Evolutionary conservation across 352 stramenopile species (phyloP).

Genomic region (Pythium rhizo-oryzae): DNA sequence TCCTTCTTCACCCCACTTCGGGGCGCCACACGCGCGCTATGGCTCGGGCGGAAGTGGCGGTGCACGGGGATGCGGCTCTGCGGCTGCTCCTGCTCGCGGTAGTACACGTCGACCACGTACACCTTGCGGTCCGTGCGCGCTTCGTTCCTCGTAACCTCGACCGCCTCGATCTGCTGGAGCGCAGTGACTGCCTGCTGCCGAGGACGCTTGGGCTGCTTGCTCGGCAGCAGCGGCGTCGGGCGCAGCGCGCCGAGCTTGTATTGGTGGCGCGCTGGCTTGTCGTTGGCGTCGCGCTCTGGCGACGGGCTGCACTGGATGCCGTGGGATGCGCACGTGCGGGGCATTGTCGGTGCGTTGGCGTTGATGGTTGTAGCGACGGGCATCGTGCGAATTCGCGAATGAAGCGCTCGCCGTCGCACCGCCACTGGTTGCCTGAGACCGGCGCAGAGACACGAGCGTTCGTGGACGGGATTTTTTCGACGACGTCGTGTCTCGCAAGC

Average conservation of each 20-base stretch:
- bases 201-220: background rate
- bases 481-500: background rate
- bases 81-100: background rate
- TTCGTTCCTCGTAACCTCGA: background rate
- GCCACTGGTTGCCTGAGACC: too few species aligned
- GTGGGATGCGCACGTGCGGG: too few species aligned
- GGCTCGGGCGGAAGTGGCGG: slow-evolving; percentile 3
- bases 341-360: too few species aligned
- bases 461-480: background rate
- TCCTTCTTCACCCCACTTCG: background rate
- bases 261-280: too few species aligned
- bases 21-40: background rate
- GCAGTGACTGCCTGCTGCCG: background rate
- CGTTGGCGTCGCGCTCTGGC: background rate
- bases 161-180: slow-evolving; percentile 5
- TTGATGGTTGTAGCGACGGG: too few species aligned
- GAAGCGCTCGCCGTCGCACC: too few species aligned
- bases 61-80: slow-evolving; percentile 16
- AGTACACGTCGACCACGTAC: slow-evolving; percentile 9
- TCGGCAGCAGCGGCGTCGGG: slow-evolving; percentile 10
- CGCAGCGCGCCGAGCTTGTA: slow-evolving; percentile 6
- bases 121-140: background rate
- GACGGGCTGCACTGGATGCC: too few species aligned
- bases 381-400: too few species aligned
- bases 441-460: background rate